Evolutionary conservation across 2,329 filamentous ascomycete species (phyloP).

Genomic region (Trichophyton equinum): DNA sequence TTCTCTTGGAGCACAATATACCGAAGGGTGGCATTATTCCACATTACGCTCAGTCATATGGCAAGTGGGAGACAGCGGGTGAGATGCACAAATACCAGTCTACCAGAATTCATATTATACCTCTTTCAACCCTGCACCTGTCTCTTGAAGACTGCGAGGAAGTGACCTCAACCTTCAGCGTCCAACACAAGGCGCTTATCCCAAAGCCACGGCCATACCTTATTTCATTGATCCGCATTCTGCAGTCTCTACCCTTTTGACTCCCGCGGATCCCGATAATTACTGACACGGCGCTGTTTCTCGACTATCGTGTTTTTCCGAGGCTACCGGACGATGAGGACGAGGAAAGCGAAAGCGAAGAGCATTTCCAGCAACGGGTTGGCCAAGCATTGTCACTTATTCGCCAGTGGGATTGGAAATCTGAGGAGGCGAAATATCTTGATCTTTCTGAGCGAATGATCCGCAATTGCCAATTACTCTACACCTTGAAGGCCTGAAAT

Average conservation of each 20-base stretch:
- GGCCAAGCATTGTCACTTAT: constrained; percentile 6
- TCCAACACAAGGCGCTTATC: neutral
- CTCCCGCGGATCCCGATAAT: neutral
- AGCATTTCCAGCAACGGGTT: constrained; percentile 9
- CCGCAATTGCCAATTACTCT: constrained; percentile 1
- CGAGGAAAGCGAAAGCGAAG: constrained; percentile 7
- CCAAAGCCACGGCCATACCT: constrained; percentile 5
- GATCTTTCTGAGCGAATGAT: constrained; percentile 6
- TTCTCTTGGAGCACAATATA: constrained; percentile 5
- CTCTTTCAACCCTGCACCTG: constrained; percentile 2
- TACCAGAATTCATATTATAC: constrained; percentile 3
- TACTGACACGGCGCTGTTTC: neutral
- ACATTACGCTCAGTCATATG: neutral
- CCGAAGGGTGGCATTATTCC: neutral
- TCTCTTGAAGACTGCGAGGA: constrained; percentile 6
- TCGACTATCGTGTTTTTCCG: constrained; percentile 6
- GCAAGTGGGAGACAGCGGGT: constrained; percentile 1
- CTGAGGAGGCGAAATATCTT: constrained; percentile 6
- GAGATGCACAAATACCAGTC: constrained; percentile 1
- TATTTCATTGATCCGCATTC: constrained; percentile 4
- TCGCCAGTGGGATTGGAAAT: constrained; percentile 7
- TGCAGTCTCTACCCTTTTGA: neutral
- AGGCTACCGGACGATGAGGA: constrained; percentile 6
- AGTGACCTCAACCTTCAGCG: neutral
- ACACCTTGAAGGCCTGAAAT: neutral